Evolutionary conservation across 2,329 filamentous ascomycete species (phyloP), one percentile per base, ranked within the genome.

Genomic region (Nemania sp.): DNA sequence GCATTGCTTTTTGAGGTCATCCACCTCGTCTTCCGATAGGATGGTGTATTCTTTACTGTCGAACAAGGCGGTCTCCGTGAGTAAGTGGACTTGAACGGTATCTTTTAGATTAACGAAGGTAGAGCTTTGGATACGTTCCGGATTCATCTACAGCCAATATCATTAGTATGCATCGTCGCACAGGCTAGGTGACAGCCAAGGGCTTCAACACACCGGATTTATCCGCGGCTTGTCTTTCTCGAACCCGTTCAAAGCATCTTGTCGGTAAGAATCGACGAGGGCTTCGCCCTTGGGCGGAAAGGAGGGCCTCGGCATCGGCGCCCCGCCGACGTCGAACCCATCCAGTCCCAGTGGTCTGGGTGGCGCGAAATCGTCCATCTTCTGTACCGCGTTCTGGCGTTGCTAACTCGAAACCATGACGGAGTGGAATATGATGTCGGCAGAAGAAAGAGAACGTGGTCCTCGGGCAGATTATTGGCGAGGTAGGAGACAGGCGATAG

Each of bases 31-130:
- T 63, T 93, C 89, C 0, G 92, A 90, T 57, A 99, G 71, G 20
- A 99, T 86, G 67, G 93, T 86, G 70, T 86, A 99, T 64, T 86
- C 77, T 67, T 86, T 88, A 75, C 91, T 95, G 73, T 99, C 94
- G 55, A 86, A 83, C 56, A 99, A 83, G 17, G 94, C 94, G 17
- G 91, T 97, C 75, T 97, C 93, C 57, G 94, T 92, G 54, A 99
- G 81, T 41, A 99, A 77, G 70, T 97, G 95, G 70, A 96, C 86
- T 64, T 91, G 88, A 39, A 99, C 89, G 55, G 79, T 82, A 70
- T 90, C 89, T 59, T 83, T 82, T 48, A 86, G 75, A 64, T 88
- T 82, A 61, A 86, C 78, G 9, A 81, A 75, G 3, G 73, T 73
- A 17, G 82, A 83, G 63, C 78, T 85, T 59, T 81, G 80, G 9